Conservation (phyloP, 768 basidiomycete genomes). For the Mycena vitilis region DNA sequence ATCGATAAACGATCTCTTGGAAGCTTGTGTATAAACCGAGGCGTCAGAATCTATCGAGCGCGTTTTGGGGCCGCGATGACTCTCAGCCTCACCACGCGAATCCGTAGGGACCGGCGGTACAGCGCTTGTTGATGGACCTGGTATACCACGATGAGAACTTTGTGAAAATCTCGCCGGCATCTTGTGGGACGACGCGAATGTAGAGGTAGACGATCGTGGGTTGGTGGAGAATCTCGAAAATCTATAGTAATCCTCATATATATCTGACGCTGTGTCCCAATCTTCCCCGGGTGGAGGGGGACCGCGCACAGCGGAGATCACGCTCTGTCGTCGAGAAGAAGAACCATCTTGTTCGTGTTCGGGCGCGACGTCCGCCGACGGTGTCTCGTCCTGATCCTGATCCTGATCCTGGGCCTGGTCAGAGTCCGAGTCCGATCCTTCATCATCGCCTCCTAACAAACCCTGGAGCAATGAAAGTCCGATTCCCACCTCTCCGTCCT, state of each 20-base stretch:
- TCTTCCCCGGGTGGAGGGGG: constrained; percentile 44
- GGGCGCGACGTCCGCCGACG: constrained; percentile 3
- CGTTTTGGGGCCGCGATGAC: constrained; percentile 30
- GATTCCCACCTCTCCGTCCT: constrained; percentile 74
- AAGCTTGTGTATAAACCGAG: constrained; percentile 51
- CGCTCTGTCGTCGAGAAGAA: constrained; percentile 12
- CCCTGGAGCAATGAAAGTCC: constrained; percentile 74
- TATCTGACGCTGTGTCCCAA: constrained; percentile 79
- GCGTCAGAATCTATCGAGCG: constrained; percentile 48
- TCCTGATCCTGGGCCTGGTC: no score
- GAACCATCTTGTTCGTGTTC: constrained; percentile 27
- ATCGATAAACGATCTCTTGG: constrained; percentile 37
- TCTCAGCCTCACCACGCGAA: constrained; percentile 19
- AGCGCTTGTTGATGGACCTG: not conserved
- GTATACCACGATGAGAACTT: constrained; percentile 34
- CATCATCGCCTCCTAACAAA: constrained; percentile 49
- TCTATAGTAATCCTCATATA: constrained; percentile 80
- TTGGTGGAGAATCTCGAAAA: constrained; percentile 73
- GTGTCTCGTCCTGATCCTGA: constrained; percentile 11
- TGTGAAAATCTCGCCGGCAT: constrained; percentile 51
- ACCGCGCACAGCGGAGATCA: constrained; percentile 13
- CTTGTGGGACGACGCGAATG: constrained; percentile 27
- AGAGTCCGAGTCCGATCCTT: constrained; percentile 18
- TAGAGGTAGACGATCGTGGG: constrained; percentile 40
- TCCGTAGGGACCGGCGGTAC: constrained; percentile 33